Conservation (phyloP, 2,329 filamentous ascomycete genomes). For the Stachybotrys elegans region DNA sequence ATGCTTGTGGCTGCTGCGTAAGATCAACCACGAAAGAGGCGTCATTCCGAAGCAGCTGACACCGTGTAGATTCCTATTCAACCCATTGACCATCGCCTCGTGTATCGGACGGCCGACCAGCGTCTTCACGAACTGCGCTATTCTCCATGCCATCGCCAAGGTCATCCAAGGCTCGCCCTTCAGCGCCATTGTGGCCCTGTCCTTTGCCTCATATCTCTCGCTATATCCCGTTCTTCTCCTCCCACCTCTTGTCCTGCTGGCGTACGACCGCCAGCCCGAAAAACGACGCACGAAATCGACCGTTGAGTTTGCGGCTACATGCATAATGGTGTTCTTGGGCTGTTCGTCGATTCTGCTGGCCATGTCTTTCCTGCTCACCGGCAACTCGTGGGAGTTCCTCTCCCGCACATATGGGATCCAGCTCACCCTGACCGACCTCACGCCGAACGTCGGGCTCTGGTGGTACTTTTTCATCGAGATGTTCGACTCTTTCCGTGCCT, state of each 20-base stretch:
- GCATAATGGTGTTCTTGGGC: constrained; percentile 46
- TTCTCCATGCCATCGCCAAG: constrained; percentile 77
- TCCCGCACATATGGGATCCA: constrained; percentile 89
- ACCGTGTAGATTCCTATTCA: constrained; percentile 77
- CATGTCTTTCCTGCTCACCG: constrained; percentile 69
- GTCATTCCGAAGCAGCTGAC: constrained; percentile 8
- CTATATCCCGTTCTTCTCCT: constrained; percentile 88
- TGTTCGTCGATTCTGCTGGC: constrained; percentile 59
- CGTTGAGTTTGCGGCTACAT: constrained; percentile 47
- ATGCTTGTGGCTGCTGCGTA: constrained; percentile 75
- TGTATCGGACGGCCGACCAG: constrained; percentile 87
- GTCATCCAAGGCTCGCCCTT: constrained; percentile 69
- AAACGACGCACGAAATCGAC: constrained; percentile 29
- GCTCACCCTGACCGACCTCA: constrained; percentile 83
- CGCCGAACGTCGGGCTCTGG: constrained; percentile 93
- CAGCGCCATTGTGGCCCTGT: constrained; percentile 77
- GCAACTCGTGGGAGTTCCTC: constrained; percentile 81
- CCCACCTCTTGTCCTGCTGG: constrained; percentile 73
- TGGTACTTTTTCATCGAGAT: constrained; percentile 99
- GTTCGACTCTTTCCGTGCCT: constrained; percentile 95
- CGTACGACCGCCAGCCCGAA: constrained; percentile 60
- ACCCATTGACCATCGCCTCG: constrained; percentile 86
- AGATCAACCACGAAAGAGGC: constrained; percentile 17
- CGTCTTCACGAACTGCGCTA: constrained; percentile 82
- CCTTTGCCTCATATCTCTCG: constrained; percentile 84